Evolutionary conservation across 768 basidiomycete genomes (phyloP), one percentile per base, ranked within the genome.

Genomic region (Multifurca ochricompacta): DNA sequence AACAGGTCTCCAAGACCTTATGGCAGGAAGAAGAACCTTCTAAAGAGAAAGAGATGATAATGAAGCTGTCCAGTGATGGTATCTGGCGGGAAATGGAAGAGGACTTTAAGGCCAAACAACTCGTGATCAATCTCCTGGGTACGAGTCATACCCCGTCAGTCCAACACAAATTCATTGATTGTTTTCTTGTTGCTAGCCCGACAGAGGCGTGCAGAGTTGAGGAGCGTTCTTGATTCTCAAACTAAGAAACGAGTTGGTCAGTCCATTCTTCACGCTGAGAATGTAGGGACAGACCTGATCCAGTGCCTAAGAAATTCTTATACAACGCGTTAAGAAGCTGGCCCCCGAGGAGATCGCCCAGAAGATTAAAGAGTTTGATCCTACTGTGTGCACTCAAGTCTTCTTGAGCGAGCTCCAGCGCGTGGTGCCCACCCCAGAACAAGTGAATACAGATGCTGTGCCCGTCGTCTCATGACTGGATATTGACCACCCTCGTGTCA

Each of bases 21-120:
- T 99, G 92, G 88, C 85, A 76, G 48, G 77, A 78, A 35, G 88
- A 91, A 55, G 72, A 74, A 48, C 70, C 78, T 1, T 73, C 81
- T 60, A 83, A 82, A 64, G 89, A 91, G 64, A 74, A 79, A 57
- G 84, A 89, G 61, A 90, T 92, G 77, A 69, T 92, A 39, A 77
- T 82, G 67, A 89, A 88, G 68, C 70, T 99, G 43, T 84, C 87
- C 63, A 69, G 73, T 47, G 89, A 92, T 63, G 91, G 93, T 40
- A 82, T 99, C 13, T 97, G 93, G 87, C 78, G 77, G 64, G 86
- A 93, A 71, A 97, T 99, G 88, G 93, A 98, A 68, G 87, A 95
- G 65, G 93, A 93, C 66, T 99, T 99, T 74, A 91, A 93, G 66
- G 93, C 93, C 16, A 93, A 93, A 69, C 91, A 96, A 67, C 75